phyloP scores from a whole-genome alignment of 2,329 filamentous ascomycete species.

The Macroventuria anomochaeta region DNA sequence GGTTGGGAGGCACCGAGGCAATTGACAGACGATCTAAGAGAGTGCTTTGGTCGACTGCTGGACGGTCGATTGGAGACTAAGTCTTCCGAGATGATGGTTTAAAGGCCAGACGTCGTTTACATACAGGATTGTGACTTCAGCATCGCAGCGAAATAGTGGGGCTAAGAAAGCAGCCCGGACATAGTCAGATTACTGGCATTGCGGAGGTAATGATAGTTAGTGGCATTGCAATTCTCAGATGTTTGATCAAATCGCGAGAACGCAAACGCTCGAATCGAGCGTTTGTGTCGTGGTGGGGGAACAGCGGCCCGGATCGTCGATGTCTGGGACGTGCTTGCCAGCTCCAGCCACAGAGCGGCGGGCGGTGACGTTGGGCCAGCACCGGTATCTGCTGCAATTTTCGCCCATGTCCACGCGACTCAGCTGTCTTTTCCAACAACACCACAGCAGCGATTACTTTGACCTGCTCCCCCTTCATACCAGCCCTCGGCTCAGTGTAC shows the following conservation, averaged over 20 bases:
- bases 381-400: conserved; percentile 10
- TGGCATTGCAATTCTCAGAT: not conserved
- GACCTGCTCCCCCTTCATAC: not conserved
- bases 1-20: conserved; percentile 52
- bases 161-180: too few relatives aligned
- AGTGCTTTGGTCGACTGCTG: conserved; percentile 43
- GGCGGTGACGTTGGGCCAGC: conserved; percentile 20
- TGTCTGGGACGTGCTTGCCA: conserved; percentile 2
- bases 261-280: not conserved
- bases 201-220: not conserved
- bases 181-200: too few relatives aligned
- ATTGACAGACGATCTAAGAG: conserved; percentile 51
- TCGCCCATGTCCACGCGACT: conserved; percentile 9
- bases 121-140: not conserved
- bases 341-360: conserved; percentile 10
- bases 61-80: conserved; percentile 21
- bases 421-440: not conserved
- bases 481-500: conserved; percentile 4
- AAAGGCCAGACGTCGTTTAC: not conserved
- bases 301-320: conserved; percentile 14
- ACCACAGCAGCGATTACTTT: conserved; percentile 4
- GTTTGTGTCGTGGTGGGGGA: not conserved
- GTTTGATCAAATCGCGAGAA: too few relatives aligned
- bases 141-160: too few relatives aligned
- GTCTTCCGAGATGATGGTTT: not conserved